A percentile compares a stretch with the other conserved stretches of the same genome.
phyloP scores from a whole-genome alignment of 2,329 filamentous ascomycete genomes.

The Aspergillus pseudoterreus region DNA sequence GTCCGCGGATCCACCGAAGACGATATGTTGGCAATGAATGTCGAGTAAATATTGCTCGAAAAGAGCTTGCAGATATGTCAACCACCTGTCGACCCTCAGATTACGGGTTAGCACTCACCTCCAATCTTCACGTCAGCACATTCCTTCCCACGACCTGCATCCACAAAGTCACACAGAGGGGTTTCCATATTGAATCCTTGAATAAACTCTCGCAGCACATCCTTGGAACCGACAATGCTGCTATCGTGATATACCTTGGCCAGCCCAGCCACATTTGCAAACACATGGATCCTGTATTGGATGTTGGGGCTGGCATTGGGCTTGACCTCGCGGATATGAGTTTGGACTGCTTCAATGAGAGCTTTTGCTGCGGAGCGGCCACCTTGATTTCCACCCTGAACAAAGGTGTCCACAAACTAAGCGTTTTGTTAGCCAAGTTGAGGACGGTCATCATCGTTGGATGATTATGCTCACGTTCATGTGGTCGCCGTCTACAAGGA shows the following conservation, averaged over 20 bases:
- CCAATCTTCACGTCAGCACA: conserved; percentile 42
- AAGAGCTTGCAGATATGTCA: conserved; percentile 18
- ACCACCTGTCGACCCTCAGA: no score
- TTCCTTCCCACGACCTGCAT: conserved; percentile 43
- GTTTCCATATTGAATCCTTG: conserved; percentile 42
- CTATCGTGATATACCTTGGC: conserved; percentile 30
- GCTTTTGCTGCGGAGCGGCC: conserved; percentile 27
- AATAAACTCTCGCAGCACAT: conserved; percentile 32
- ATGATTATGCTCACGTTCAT: conserved; percentile 26
- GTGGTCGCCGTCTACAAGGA: conserved; percentile 39
- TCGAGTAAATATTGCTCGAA: conserved; percentile 31
- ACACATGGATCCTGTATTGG: conserved; percentile 34
- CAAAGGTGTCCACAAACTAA: conserved; percentile 33
- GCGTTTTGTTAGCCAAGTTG: background rate
- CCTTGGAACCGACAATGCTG: conserved; percentile 21
- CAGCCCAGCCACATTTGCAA: conserved; percentile 37
- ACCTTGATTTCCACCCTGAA: conserved; percentile 27
- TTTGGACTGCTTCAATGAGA: conserved; percentile 22
- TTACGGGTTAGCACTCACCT: conserved; percentile 21
- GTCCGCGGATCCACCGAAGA: conserved; percentile 43
- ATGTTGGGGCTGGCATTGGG: conserved; percentile 18
- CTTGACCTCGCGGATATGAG: conserved; percentile 20
- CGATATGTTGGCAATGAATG: conserved; percentile 38
- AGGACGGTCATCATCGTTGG: no score
- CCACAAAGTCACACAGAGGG: conserved; percentile 37